Evolutionary conservation across 225 moss, liverwort and hornwort species (phyloP).

Genomic region (Pseudisothecium myosuroides): DNA sequence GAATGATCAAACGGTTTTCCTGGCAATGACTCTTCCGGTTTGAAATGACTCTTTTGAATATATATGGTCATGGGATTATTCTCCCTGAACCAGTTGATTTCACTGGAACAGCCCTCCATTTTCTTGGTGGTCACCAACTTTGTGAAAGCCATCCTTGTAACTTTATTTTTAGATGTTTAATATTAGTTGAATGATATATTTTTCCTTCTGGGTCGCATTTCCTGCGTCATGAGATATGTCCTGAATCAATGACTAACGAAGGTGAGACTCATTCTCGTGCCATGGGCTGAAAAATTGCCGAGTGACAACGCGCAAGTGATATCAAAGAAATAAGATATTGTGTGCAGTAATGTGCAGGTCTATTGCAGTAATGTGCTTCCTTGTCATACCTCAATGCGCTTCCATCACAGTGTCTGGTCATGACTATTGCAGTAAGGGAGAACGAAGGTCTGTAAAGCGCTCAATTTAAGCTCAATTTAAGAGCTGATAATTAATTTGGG

Average conservation of each 20-base stretch:
- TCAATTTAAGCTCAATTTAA: too few relatives aligned
- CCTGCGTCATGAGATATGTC: neutral
- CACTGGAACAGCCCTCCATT: neutral
- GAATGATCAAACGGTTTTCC: constrained; percentile 23
- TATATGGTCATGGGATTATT: constrained; percentile 4
- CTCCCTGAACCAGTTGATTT: neutral
- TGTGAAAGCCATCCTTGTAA: neutral
- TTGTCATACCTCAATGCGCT: too few relatives aligned
- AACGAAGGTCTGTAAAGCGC: neutral
- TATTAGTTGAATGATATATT: neutral
- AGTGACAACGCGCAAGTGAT: neutral
- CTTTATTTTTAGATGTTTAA: neutral
- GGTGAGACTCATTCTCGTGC: neutral
- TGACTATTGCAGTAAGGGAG: neutral
- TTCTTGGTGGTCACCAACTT: neutral
- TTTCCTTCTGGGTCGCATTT: neutral
- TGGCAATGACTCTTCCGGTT: constrained; percentile 14
- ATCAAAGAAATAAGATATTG: neutral
- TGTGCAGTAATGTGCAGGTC: neutral
- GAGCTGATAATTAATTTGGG: neutral
- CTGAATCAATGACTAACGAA: neutral
- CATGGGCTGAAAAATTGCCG: neutral
- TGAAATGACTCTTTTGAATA: neutral
- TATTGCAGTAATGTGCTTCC: neutral
- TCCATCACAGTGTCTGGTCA: neutral